Percentiles rank a stretch among this genome's conserved stretches.
Evolutionary conservation across 73 alveolate genomes (phyloP).

Genomic region (Stentor coeruleus): DNA sequence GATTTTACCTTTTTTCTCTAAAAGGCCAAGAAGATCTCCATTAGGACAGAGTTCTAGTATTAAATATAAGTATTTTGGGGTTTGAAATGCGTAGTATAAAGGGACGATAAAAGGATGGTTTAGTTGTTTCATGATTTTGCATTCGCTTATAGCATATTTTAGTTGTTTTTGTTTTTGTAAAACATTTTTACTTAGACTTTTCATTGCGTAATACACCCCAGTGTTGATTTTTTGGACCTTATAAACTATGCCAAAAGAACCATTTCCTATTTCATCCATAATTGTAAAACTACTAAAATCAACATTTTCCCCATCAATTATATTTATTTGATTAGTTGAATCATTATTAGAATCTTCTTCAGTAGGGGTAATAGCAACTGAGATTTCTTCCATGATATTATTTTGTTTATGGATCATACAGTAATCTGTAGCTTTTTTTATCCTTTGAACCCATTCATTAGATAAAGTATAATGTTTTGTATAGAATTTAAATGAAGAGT

Average conservation of each 20-base stretch:
- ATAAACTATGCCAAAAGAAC: slow-evolving; percentile 39
- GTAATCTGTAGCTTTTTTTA: slow-evolving; percentile 5
- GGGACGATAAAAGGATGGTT: slow-evolving; percentile 59
- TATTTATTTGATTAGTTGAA: neutral
- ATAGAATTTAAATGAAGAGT: neutral
- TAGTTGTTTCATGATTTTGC: slow-evolving; percentile 31
- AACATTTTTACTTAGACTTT: slow-evolving; percentile 25
- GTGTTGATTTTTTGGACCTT: slow-evolving; percentile 25
- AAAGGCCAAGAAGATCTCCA: slow-evolving; percentile 52
- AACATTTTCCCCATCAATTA: slow-evolving; percentile 1
- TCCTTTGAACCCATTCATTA: neutral
- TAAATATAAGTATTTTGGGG: slow-evolving; percentile 45
- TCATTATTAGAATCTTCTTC: slow-evolving; percentile 12
- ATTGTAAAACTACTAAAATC: neutral
- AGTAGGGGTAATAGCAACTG: slow-evolving; percentile 12
- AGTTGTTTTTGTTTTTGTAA: slow-evolving; percentile 20
- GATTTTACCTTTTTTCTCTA: slow-evolving; percentile 38
- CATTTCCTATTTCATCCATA: slow-evolving; percentile 34
- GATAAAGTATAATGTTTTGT: neutral
- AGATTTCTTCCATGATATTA: neutral
- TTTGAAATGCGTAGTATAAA: slow-evolving; percentile 45
- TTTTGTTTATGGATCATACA: neutral
- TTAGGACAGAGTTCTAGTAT: slow-evolving; percentile 65
- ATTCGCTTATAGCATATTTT: slow-evolving; percentile 40
- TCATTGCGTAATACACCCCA: slow-evolving; percentile 30